phyloP scores from a whole-genome alignment of 768 basidiomycete genomes.

The Calvatia gigantea region DNA sequence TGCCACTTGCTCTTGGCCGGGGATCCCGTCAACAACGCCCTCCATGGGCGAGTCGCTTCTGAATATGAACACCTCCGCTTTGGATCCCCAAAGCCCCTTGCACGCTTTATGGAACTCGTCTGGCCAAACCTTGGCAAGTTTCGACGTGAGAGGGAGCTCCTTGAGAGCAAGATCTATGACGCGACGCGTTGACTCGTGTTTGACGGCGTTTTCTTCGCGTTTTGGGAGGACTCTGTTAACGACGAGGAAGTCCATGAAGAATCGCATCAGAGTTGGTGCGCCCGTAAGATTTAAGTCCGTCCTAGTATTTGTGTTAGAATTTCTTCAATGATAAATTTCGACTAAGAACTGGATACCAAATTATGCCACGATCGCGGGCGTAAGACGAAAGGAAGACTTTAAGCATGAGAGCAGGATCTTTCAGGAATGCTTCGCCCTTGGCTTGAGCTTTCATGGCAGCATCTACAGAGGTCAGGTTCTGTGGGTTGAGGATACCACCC shows the following conservation, averaged over 20 bases:
- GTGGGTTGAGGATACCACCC: slow-evolving; percentile 1
- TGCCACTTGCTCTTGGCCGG: too few species aligned
- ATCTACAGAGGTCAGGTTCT: background rate
- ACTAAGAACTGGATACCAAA: slow-evolving; percentile 46
- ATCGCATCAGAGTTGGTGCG: slow-evolving; percentile 39
- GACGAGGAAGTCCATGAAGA: slow-evolving; percentile 43
- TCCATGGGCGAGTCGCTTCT: slow-evolving; percentile 4
- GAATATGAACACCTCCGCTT: slow-evolving; percentile 33
- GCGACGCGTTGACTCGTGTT: slow-evolving; percentile 46
- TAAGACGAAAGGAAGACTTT: slow-evolving; percentile 70
- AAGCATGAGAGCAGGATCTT: slow-evolving; percentile 54
- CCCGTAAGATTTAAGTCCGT: slow-evolving; percentile 36
- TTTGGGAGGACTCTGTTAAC: slow-evolving; percentile 36
- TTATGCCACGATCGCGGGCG: slow-evolving; percentile 63
- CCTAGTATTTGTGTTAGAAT: slow-evolving; percentile 32
- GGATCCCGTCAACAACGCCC: background rate
- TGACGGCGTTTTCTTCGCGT: slow-evolving; percentile 22
- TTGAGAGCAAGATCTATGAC: slow-evolving; percentile 36
- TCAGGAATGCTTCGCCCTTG: slow-evolving; percentile 45
- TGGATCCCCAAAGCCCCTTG: slow-evolving; percentile 44
- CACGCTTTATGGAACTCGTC: slow-evolving; percentile 50
- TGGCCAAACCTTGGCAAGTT: slow-evolving; percentile 42
- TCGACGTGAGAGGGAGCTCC: slow-evolving; percentile 50
- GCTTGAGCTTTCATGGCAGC: slow-evolving; percentile 3
- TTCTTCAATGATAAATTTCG: background rate